Evolutionary conservation across 805 yeast species (phyloP), one percentile per base, ranked within the genome.

Genomic region (Yamadazyma kitorensis): DNA sequence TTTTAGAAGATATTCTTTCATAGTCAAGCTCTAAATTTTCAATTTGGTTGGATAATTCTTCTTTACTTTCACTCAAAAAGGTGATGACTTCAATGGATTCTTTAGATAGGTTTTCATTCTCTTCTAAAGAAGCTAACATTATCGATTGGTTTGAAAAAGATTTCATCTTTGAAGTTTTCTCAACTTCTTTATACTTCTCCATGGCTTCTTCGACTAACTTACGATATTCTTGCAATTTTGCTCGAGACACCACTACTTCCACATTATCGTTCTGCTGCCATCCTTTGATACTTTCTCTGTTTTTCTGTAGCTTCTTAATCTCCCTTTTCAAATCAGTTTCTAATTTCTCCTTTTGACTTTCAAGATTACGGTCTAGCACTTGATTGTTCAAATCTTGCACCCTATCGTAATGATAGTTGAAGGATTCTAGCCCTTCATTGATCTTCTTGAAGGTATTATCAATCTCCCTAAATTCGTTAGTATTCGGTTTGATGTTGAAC

Each of bases 121-220:
- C 54, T 24, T 53, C 59, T 36, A 58, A 41, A 5, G 68, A 53
- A 1, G 72, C 69, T 49, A 67, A 50, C 58, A 74, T 68, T 16
- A 68, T 68, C 3, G 69, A 61, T 37, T 67, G 72, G 44, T 68
- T 68, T 4, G 70, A 64, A 38, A 59, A 68, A 3, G 70, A 57
- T 41, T 68, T 68, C 61, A 67, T 59, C 41, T 67, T 68, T 6
- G 68, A 59, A 29, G 55, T 51, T 33, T 64, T 59, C 37, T 67
- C 72, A 18, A 68, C 72, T 17, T 62, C 70, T 39, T 67, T 68
- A 39, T 64, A 68, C 24, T 59, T 59, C 37, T 66, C 72, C 72
- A 68, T 66, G 15, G 72, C 70, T 41, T 64, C 71, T 34, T 66
- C 72, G 17, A 68, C 68, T 17, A 59, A 47, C 39, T 57, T 49